phyloP scores from a whole-genome alignment of 768 basidiomycete genomes.

The Lentinus brumalis region DNA sequence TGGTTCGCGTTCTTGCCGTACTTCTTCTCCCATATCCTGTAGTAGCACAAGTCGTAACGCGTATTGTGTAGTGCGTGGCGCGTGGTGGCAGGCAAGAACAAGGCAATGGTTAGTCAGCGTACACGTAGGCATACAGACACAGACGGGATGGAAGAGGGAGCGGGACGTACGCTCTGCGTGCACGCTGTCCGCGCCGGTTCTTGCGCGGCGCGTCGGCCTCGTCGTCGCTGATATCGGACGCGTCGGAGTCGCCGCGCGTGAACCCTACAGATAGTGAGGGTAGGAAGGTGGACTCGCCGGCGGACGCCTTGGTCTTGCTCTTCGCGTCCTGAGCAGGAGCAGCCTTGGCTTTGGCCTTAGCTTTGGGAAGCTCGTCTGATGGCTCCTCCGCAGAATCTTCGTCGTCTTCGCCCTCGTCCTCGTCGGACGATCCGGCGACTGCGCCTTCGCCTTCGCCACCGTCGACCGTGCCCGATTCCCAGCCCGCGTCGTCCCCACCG shows the following conservation, averaged over 20 bases:
- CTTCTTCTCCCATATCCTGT: slow-evolving; percentile 97
- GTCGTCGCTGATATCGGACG: slow-evolving; percentile 73
- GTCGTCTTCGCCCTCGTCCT: slow-evolving; percentile 24
- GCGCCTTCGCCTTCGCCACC: slow-evolving; percentile 17
- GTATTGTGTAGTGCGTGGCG: neutral
- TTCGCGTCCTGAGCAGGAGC: slow-evolving; percentile 20
- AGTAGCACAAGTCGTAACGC: neutral
- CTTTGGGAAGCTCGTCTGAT: slow-evolving; percentile 10
- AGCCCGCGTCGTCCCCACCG: slow-evolving; percentile 32
- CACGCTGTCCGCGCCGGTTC: slow-evolving; percentile 91
- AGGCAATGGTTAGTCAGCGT: slow-evolving; percentile 5
- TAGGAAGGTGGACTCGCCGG: slow-evolving; percentile 66
- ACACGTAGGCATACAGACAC: neutral
- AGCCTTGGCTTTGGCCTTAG: slow-evolving; percentile 5
- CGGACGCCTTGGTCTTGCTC: slow-evolving; percentile 24
- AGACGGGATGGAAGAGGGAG: neutral
- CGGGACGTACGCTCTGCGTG: slow-evolving; percentile 84
- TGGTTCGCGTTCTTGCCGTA: slow-evolving; percentile 92
- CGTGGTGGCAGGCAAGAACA: neutral
- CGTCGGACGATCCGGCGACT: slow-evolving; percentile 20
- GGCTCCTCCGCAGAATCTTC: slow-evolving; percentile 9
- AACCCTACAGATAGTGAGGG: slow-evolving; percentile 90
- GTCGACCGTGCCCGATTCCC: slow-evolving; percentile 34
- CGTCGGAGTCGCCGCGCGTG: slow-evolving; percentile 74
- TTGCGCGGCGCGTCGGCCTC: slow-evolving; percentile 56